phyloP scores from a whole-genome alignment of 768 basidiomycete genomes.

The Tricholoma hemisulphureum region DNA sequence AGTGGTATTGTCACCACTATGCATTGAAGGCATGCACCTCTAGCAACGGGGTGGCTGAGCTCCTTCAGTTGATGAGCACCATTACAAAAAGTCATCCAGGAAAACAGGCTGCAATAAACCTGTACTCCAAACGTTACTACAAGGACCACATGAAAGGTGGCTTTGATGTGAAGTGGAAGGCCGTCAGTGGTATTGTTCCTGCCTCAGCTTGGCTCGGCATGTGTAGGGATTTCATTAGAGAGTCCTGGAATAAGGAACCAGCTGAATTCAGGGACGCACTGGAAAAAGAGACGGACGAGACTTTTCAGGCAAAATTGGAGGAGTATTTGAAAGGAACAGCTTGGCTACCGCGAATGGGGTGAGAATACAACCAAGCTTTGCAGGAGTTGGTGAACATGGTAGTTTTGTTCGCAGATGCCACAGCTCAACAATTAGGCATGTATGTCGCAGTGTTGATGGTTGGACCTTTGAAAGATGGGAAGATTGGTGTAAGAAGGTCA shows the following conservation, averaged over 20 bases:
- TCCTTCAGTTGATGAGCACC: not conserved
- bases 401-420: not conserved
- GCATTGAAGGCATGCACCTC: not conserved
- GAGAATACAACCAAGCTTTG: not conserved
- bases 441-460: not conserved
- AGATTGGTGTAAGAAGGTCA: not conserved
- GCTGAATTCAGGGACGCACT: not conserved
- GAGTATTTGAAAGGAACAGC: not conserved
- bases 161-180: not conserved
- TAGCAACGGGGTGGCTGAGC: not conserved
- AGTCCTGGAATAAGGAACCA: not conserved
- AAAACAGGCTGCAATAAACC: not conserved
- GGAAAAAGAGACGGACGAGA: not conserved
- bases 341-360: not conserved
- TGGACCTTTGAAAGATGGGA: not conserved
- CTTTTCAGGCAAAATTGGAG: not conserved
- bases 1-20: too few species aligned
- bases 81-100: not conserved
- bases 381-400: not conserved
- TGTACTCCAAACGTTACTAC: not conserved
- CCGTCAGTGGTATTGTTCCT: not conserved
- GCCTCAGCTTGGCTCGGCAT: not conserved
- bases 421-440: not conserved
- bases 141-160: not conserved
- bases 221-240: not conserved